These are phyloP conservation scores for Cladosporium velox DNA, from an alignment of 2,329 filamentous ascomycete species.

Conservation along the genomic window DNA sequence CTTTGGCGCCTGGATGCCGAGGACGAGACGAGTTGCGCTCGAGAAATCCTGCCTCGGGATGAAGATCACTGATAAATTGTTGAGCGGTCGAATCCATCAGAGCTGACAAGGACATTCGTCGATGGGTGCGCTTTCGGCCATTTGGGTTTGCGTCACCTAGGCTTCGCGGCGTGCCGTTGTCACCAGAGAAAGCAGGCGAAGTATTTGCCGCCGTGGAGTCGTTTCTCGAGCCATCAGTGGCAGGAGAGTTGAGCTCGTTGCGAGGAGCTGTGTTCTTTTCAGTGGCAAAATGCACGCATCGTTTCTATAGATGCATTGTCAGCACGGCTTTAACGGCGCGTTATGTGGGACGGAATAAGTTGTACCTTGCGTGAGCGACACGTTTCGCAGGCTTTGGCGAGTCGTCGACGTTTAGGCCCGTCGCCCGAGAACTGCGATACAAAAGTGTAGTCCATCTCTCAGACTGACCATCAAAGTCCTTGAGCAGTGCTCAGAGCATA, in stretches of 20 bases:
- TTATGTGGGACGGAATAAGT: background rate
- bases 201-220: slow-evolving; percentile 17
- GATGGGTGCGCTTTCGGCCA: slow-evolving; percentile 7
- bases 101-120: slow-evolving; percentile 17
- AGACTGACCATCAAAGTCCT: background rate
- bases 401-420: slow-evolving; percentile 35
- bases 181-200: slow-evolving; percentile 18
- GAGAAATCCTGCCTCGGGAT: slow-evolving; percentile 50
- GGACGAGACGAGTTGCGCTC: slow-evolving; percentile 38
- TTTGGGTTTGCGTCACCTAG: slow-evolving; percentile 1
- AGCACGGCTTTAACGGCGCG: background rate
- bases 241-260: slow-evolving; percentile 14
- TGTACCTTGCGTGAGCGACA: slow-evolving; percentile 36
- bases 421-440: slow-evolving; percentile 37
- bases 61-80: slow-evolving; percentile 50
- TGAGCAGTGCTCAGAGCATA: background rate
- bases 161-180: slow-evolving; percentile 14
- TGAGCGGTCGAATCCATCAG: slow-evolving; percentile 19
- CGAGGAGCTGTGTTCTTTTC: slow-evolving; percentile 17
- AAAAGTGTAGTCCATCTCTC: slow-evolving; percentile 37
- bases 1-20: slow-evolving; percentile 24
- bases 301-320: slow-evolving; percentile 30
- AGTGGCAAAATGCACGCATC: slow-evolving; percentile 35
- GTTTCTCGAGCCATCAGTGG: slow-evolving; percentile 23
- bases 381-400: slow-evolving; percentile 38